Base-by-base conservation (phyloP, 345 rosid genomes). In the Conringia planisiliqua region DNA sequence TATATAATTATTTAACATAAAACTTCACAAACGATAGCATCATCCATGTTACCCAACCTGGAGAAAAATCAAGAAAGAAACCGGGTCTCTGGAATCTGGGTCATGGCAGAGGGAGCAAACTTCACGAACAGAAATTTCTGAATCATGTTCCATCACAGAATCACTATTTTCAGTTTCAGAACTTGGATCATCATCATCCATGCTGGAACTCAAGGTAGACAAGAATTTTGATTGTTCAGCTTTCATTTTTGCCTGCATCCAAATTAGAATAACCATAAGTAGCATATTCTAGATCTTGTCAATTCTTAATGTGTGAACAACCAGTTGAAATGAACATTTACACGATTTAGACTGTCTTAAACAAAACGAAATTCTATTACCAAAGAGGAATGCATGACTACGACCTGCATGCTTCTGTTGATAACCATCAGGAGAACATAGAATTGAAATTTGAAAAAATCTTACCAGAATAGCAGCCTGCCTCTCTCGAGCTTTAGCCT, bases 201-300 rank as follows among this genome's bases (percentile, higher is more conserved):
- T 66, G 72, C 72, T 47, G 17, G 98, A 70, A 79, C 80, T 69
- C 55, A 90, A 72, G 82, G 82, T 83, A 16, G 90, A 89, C 82
- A 92, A 82, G 76, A 95, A 95, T 80, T 95, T 92, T 30, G 90
- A 83, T 70, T 95, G 99, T 80, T 95, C 99, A 32, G 90, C 98
- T 85, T 83, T 92, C 96, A 95, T 95, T 86, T 90, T 95, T 75
- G 81, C 99, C 99, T 95, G 88, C 86, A 86, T 33, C 20, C 63
- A 54, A 72, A 63, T 48, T 39, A 27, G 62, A 36, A 64, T 73
- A 75, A 66, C 67, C 80, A 68, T 67, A 81, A 72, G 20, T 48
- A 24, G 47, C 66, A 55, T 63, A 70, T 77, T 22, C 33, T 35
- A 33, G 27, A 36, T n/a, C n/a, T n/a, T n/a, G n/a, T n/a, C n/a